phyloP scores from a whole-genome alignment of 2,329 filamentous ascomycete species.

The Curvularia lunata region DNA sequence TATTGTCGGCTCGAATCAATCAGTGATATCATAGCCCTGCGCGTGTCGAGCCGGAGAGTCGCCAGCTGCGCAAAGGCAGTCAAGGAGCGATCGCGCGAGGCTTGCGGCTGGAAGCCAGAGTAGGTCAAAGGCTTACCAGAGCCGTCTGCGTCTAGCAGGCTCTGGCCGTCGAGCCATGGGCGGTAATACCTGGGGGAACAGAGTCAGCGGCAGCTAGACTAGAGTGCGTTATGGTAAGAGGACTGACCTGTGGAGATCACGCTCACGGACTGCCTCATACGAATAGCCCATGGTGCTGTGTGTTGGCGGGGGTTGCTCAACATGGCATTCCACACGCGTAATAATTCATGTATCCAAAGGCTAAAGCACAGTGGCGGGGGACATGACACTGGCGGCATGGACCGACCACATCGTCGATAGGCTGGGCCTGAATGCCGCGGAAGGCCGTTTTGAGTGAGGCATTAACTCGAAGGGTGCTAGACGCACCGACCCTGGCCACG shows the following conservation, averaged over 20 bases:
- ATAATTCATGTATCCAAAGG: conserved; percentile 7
- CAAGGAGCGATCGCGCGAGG: conserved; percentile 38
- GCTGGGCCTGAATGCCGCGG: conserved; percentile 8
- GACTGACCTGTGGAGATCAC: conserved; percentile 38
- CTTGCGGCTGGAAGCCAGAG: conserved; percentile 29
- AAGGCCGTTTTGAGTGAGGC: conserved; percentile 2
- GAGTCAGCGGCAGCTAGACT: conserved; percentile 7
- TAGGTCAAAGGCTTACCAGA: conserved; percentile 36
- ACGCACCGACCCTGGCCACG: conserved; percentile 11
- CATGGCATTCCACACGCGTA: conserved; percentile 17
- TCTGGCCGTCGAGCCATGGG: conserved; percentile 47
- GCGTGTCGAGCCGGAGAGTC: conserved; percentile 41
- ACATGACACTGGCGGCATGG: conserved; percentile 1
- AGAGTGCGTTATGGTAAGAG: background rate
- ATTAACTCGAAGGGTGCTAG: conserved; percentile 16
- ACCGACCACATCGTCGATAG: background rate
- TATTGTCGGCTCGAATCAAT: conserved; percentile 48
- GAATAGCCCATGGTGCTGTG: conserved; percentile 23
- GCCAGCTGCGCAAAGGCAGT: conserved; percentile 49
- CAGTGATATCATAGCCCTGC: conserved; percentile 47
- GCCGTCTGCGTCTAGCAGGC: conserved; percentile 35
- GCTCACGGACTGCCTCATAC: conserved; percentile 36
- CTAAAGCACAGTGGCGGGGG: conserved; percentile 11
- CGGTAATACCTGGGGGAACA: conserved; percentile 39
- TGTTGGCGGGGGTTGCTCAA: conserved; percentile 14